Evolutionary conservation across 495 filamentous ascomycete species (phyloP).

Genomic region (Trichoderma virens): DNA sequence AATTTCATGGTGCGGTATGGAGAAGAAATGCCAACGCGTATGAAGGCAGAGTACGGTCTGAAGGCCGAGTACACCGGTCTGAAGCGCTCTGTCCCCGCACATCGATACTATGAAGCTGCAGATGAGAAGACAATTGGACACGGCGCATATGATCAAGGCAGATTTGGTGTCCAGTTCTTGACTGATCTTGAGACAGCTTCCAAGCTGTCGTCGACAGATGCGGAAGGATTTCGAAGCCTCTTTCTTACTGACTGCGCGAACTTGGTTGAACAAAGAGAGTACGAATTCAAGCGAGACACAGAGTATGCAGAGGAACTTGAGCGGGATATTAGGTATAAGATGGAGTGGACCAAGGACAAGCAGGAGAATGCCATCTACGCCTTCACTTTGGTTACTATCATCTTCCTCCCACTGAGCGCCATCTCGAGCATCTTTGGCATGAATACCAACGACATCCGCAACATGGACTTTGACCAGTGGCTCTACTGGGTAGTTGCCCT

Average conservation of each 20-base stretch:
- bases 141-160: neutral
- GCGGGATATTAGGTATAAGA: constrained; percentile 23
- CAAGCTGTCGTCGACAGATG: constrained; percentile 20
- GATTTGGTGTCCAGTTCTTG: neutral
- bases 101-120: neutral
- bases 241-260: constrained; percentile 20
- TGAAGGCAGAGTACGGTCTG: neutral
- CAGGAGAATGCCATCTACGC: constrained; percentile 44
- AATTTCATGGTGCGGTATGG: constrained; percentile 8
- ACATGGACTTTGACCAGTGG: constrained; percentile 39
- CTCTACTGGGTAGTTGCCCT: constrained; percentile 42
- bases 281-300: constrained; percentile 8
- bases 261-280: constrained; percentile 7
- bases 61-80: neutral
- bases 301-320: neutral
- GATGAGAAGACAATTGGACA: neutral
- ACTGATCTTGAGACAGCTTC: neutral
- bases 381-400: constrained; percentile 56
- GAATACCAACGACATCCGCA: constrained; percentile 45
- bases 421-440: constrained; percentile 57
- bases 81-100: neutral
- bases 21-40: neutral
- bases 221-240: constrained; percentile 22
- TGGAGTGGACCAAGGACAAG: constrained; percentile 32
- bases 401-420: constrained; percentile 55